A percentile compares a stretch with the other conserved stretches of the same genome.
Evolutionary conservation across 441 rosid genomes (phyloP).

Genomic region (Erodium texanum): DNA sequence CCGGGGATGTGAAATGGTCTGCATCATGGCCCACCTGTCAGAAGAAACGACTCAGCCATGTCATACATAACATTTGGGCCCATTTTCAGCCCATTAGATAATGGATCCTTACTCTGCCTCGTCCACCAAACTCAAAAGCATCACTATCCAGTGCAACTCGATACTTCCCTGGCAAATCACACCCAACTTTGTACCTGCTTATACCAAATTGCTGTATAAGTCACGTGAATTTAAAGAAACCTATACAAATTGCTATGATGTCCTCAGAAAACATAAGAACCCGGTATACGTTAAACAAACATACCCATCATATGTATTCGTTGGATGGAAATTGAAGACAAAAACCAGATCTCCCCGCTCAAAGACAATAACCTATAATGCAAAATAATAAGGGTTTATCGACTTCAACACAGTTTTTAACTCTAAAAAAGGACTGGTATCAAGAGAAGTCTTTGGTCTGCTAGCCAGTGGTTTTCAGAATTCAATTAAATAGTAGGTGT

Average conservation of each 20-base stretch:
- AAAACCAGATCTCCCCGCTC: slow-evolving; percentile 74
- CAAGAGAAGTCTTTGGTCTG: neutral
- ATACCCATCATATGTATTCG: slow-evolving; percentile 63
- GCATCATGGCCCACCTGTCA: slow-evolving; percentile 58
- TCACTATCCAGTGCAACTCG: slow-evolving; percentile 73
- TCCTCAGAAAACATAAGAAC: neutral
- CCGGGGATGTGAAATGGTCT: slow-evolving; percentile 70
- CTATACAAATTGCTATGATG: neutral
- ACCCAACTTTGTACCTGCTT: slow-evolving; percentile 70
- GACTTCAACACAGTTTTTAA: neutral
- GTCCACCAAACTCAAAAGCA: slow-evolving; percentile 63
- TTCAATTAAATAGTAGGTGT: neutral
- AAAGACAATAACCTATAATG: slow-evolving; percentile 63
- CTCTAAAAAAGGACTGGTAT: neutral
- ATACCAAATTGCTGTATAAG: slow-evolving; percentile 20
- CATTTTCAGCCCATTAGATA: neutral
- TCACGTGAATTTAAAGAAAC: slow-evolving; percentile 7
- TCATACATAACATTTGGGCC: too few relatives aligned
- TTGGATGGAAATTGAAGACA: slow-evolving; percentile 76
- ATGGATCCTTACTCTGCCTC: slow-evolving; percentile 53
- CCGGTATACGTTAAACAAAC: slow-evolving; percentile 12
- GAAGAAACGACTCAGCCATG: slow-evolving; percentile 10
- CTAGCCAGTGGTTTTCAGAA: neutral
- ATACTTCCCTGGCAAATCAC: slow-evolving; percentile 75
- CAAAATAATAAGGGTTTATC: neutral